Conservation (phyloP, 2,329 filamentous ascomycete genomes). For the Apiospora malaysiana region DNA sequence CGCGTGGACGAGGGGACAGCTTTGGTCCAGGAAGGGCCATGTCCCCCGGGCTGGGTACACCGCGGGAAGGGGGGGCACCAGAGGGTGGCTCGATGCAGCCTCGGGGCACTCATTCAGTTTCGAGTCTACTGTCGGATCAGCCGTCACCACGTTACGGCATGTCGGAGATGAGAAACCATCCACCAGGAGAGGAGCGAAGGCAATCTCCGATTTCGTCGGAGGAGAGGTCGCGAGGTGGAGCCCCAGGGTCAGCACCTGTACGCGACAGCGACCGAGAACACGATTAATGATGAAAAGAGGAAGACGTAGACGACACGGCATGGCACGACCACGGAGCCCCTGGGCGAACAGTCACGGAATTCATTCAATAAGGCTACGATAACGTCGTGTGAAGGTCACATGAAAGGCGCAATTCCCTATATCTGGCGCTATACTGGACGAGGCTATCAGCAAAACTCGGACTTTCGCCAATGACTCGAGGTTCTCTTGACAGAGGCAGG, state of each 20-base stretch:
- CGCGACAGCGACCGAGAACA: constrained; percentile 25
- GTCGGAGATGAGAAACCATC: constrained; percentile 23
- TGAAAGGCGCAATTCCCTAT: neutral
- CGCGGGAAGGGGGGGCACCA: constrained; percentile 37
- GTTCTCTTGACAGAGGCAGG: neutral
- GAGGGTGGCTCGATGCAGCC: neutral
- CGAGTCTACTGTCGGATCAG: constrained; percentile 26
- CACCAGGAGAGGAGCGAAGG: constrained; percentile 23
- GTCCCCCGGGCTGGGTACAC: constrained; percentile 44
- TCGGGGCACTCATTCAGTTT: constrained; percentile 24
- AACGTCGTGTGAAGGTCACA: constrained; percentile 3
- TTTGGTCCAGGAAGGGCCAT: constrained; percentile 42
- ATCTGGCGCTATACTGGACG: neutral
- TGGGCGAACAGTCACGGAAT: neutral
- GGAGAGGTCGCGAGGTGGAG: constrained; percentile 23
- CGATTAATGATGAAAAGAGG: constrained; percentile 18
- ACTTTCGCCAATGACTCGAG: neutral
- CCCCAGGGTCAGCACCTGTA: constrained; percentile 16
- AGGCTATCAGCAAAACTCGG: neutral
- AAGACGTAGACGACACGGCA: neutral
- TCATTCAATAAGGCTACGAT: neutral
- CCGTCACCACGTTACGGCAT: constrained; percentile 24
- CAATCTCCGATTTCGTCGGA: constrained; percentile 25
- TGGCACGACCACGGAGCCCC: neutral
- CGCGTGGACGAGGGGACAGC: constrained; percentile 43